Base-by-base conservation (phyloP, 352 stramenopile genomes). In the Pythium dissotocum region DNA sequence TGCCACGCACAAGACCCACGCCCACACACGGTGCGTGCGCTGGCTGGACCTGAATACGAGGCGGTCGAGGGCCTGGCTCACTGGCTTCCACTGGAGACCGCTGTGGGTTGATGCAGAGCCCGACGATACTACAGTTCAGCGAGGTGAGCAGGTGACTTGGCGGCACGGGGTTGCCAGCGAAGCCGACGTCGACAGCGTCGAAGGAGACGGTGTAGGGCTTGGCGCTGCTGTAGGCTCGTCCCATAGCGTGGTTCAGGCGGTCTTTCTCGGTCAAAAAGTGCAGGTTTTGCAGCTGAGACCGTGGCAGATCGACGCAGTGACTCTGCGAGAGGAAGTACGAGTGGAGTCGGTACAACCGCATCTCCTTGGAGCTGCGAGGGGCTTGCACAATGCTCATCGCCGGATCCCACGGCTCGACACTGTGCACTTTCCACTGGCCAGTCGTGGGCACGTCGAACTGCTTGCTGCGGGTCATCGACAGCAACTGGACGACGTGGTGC, bases 401-500 rank as follows among this genome's bases (percentile, higher is more conserved):
- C 1, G 86, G 78, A n/a, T 93, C 83, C 86, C 86, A 94, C 13
- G 86, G 84, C 21, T 70, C 73, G 8, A 94, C 76, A 32, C 75
- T 74, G 51, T 91, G 80, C 44, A 94, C 67, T 2, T 51, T 58
- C 86, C 86, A 94, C 14, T 59, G 67, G 18, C 75, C 73, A 1
- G 52, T 63, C 0, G 76, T 81, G 2, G 88, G 85, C 32, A 96
- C 78, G 33, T 88, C 76, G 56, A 96, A 96, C 62, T 91, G 84
- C 63, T 96, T 94, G 75, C 83, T 94, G 67, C 93, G 93, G 40
- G 88, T 97, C 30, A 83, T 86, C 30, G 94, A 94, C 13, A 98
- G 51, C 51, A 99, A 83, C 79, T 99, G 95, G 40, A 98, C 86
- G 64, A 99, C 85, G 78, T 99, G 91, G 6, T 92, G 78, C 14